A percentile compares a stretch with the other conserved stretches of the same genome.
These are phyloP conservation scores for Orbilia javanica DNA, from an alignment of 2,329 filamentous ascomycete species.

Conservation along the genomic window DNA sequence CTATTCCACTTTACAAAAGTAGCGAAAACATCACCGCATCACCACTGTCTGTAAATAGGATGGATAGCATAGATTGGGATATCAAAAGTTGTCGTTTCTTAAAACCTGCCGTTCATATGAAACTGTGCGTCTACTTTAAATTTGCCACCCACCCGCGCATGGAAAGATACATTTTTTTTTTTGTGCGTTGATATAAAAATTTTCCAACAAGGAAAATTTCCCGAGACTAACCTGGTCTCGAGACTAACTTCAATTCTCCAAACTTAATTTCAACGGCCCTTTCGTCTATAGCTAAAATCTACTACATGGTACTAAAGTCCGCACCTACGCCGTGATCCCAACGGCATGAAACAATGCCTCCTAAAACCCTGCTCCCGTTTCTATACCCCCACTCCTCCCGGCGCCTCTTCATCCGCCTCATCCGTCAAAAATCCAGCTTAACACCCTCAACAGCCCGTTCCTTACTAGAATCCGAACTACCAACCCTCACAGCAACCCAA, in stretches of 20 bases:
- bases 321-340: no score
- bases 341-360: constrained; percentile 9
- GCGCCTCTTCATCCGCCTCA: constrained; percentile 44
- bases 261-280: no score
- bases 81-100: constrained; percentile 10
- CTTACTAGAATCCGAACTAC: constrained; percentile 73
- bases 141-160: neutral
- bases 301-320: no score
- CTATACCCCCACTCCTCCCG: constrained; percentile 54
- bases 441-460: constrained; percentile 69
- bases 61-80: neutral
- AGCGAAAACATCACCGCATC: neutral
- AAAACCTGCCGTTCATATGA: neutral
- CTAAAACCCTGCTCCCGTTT: constrained; percentile 45
- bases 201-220: constrained; percentile 33
- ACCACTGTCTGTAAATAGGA: neutral
- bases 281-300: no score
- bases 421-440: constrained; percentile 71
- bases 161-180: no score
- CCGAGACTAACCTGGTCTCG: neutral
- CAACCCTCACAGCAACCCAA: constrained; percentile 68
- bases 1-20: constrained; percentile 53
- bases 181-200: constrained; percentile 13
- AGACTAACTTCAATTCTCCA: neutral
- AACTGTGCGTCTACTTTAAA: neutral